Percentiles rank a stretch among this genome's conserved stretches.
These are phyloP conservation scores for Phalaenopsis equestris DNA, from an alignment of 106 monocot species.

Conservation along the genomic window DNA sequence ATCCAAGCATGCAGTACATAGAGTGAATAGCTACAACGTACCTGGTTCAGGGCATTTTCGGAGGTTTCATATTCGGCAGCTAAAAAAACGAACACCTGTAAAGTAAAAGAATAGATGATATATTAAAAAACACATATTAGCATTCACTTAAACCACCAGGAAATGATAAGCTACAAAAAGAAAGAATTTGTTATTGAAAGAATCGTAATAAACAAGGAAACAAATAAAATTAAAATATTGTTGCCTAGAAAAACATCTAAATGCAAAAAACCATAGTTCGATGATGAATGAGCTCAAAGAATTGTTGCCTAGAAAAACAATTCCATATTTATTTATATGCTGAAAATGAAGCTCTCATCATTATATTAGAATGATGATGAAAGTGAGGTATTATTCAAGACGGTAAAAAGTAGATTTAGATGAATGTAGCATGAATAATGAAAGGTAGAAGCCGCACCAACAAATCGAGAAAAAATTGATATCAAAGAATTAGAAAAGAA, in stretches of 20 bases:
- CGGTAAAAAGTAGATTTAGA: neutral
- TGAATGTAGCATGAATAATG: neutral
- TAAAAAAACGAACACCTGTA: slow-evolving; percentile 93
- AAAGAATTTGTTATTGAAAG: neutral
- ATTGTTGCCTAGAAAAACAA: neutral
- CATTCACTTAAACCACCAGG: neutral
- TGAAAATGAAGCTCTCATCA: neutral
- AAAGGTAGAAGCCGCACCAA: neutral
- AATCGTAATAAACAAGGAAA: neutral
- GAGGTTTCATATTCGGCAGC: slow-evolving; percentile 89
- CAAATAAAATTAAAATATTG: neutral
- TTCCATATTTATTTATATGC: neutral
- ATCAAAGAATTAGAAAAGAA: neutral
- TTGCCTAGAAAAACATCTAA: neutral
- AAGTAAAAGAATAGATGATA: neutral
- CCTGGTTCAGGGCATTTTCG: slow-evolving; percentile 86
- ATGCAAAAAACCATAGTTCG: too few relatives aligned
- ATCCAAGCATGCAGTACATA: neutral
- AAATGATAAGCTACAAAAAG: neutral
- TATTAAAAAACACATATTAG: neutral
- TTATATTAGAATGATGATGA: neutral
- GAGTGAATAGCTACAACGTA: slow-evolving; percentile 7
- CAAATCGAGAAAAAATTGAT: neutral
- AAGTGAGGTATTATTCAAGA: neutral
- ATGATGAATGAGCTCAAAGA: neutral